phyloP scores from a whole-genome alignment of 805 yeast genomes.

The Candida argentea region DNA sequence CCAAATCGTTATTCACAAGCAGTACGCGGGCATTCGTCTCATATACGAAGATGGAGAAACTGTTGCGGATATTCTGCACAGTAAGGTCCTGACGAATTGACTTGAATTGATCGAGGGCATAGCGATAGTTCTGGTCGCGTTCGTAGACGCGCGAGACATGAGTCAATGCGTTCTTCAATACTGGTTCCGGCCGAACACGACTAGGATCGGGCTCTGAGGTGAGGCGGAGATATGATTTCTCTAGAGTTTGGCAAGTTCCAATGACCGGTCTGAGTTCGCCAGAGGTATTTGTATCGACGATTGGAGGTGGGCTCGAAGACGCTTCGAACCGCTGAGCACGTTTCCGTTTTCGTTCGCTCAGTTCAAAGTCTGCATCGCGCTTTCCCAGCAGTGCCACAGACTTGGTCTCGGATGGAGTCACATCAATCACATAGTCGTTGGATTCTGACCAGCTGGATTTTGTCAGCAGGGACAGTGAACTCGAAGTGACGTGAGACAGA shows the following conservation, averaged over 20 bases:
- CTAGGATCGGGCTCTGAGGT: constrained; percentile 90
- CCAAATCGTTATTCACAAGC: constrained; percentile 70
- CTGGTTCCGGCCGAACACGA: constrained; percentile 61
- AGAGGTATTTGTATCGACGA: constrained; percentile 3
- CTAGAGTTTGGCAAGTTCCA: constrained; percentile 59
- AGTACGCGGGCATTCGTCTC: constrained; percentile 86
- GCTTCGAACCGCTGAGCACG: constrained; percentile 42
- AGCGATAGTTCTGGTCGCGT: constrained; percentile 47
- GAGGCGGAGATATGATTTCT: constrained; percentile 70
- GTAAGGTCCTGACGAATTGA: constrained; percentile 89
- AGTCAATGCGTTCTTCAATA: constrained; percentile 49
- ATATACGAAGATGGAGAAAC: constrained; percentile 69
- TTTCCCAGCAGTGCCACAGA: too few relatives aligned
- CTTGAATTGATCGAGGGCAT: constrained; percentile 82
- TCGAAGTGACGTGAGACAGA: too few relatives aligned
- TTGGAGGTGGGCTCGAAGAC: constrained; percentile 1
- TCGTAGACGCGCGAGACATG: constrained; percentile 44
- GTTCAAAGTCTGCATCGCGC: constrained; percentile 11
- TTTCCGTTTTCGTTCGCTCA: constrained; percentile 26
- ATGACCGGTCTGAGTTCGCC: constrained; percentile 17
- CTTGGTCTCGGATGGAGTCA: too few relatives aligned
- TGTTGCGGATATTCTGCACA: constrained; percentile 77
- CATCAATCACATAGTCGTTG: too few relatives aligned
- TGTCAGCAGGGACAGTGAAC: too few relatives aligned
- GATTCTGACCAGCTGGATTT: too few relatives aligned